Evolutionary conservation across 2,329 filamentous ascomycete genomes (phyloP).

Genomic region (Trichoderma cornu-damae): DNA sequence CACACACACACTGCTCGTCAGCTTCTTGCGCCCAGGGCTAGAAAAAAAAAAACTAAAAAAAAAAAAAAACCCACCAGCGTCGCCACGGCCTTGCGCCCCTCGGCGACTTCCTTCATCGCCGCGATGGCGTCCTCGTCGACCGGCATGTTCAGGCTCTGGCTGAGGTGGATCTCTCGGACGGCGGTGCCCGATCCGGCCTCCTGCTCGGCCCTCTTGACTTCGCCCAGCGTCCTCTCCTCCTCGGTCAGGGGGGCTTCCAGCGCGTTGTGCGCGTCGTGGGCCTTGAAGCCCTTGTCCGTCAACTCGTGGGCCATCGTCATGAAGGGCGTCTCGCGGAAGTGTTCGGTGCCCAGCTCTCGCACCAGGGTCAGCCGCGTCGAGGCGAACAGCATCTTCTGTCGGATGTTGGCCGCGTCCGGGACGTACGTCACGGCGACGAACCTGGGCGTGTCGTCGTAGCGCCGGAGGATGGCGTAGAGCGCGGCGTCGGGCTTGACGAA

Average conservation of each 20-base stretch:
- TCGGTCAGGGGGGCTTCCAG: slow-evolving; percentile 69
- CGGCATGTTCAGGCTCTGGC: slow-evolving; percentile 53
- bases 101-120: slow-evolving; percentile 56
- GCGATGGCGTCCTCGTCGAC: slow-evolving; percentile 58
- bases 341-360: slow-evolving; percentile 70
- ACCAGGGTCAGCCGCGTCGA: slow-evolving; percentile 69
- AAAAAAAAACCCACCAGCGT: slow-evolving; percentile 53
- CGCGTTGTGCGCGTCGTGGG: slow-evolving; percentile 62
- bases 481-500: slow-evolving; percentile 63
- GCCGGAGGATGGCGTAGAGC: slow-evolving; percentile 70
- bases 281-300: slow-evolving; percentile 62
- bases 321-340: slow-evolving; percentile 73
- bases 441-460: slow-evolving; percentile 51
- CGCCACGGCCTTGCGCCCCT: slow-evolving; percentile 50
- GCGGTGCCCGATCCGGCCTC: slow-evolving; percentile 66
- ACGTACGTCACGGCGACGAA: slow-evolving; percentile 73
- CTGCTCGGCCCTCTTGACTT: slow-evolving; percentile 70
- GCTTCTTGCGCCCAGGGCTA: background rate
- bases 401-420: slow-evolving; percentile 70
- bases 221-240: slow-evolving; percentile 66
- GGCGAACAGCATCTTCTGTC: slow-evolving; percentile 83
- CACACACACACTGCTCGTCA: no score
- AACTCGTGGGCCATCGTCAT: slow-evolving; percentile 66
- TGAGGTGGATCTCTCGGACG: slow-evolving; percentile 53
- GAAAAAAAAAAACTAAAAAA: background rate